Evolutionary conservation across 139 green algal species (phyloP), one percentile per base, ranked within the genome.

Genomic region (Picocystis salinarum): DNA sequence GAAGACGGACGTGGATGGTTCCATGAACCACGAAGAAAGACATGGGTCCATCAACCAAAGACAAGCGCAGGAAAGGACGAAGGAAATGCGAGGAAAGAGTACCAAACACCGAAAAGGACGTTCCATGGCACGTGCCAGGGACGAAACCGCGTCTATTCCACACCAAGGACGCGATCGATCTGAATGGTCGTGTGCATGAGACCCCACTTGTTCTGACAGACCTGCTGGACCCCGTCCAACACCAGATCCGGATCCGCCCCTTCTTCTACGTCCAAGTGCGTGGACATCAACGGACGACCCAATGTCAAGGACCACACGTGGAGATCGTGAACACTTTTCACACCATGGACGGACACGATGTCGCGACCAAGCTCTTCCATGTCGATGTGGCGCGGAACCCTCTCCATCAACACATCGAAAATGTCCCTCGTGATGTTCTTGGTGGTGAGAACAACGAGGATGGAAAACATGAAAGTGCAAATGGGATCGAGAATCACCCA

Each of bases 401-500:
- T 69, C 67, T 94, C 79, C 83, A 94, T 93, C 9, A 94, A 69
- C 10, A 89, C 74, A 46, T 93, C 66, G 10, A 70, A 48, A 34
- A 93, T 88, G 55, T 94, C 80, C 1, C 46, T 34, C 44, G 92
- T 45, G 48, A 93, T 82, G 39, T 28, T 40, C 3, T 46, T 41
- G 0, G 82, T 94, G 10, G 79, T 94, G 24, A 72, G 37, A 44
- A 93, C 52, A 52, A 94, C 84, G 36, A 94, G 52, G 4, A 73
- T 12, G 3, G 76, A 80, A 56, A 94, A 94, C 2, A 91, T 1
- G 36, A 94, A 88, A 11, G 83, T 94, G 68, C 83, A 94, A 33
- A 94, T 73, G 12, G 12, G 28, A 60, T 31, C 27, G 13, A 13
- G 25, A 19, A 46, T 19, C 33, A 73, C 58, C 61, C 74, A 7